Evolutionary conservation across 345 rosid genomes (phyloP).

Genomic region (Eutrema heterophyllum): DNA sequence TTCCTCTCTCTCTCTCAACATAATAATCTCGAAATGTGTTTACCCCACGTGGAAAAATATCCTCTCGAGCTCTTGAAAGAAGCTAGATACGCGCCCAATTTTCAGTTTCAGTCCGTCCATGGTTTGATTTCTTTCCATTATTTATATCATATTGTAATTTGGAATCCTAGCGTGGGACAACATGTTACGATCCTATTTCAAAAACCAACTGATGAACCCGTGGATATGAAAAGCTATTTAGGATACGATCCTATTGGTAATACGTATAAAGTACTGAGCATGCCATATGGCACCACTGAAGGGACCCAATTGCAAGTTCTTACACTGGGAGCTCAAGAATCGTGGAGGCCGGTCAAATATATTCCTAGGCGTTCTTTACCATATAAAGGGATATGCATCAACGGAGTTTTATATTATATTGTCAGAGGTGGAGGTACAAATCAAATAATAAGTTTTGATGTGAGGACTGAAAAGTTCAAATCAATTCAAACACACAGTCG

Average conservation of each 20-base stretch:
- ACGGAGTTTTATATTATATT: not conserved
- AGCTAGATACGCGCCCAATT: not conserved
- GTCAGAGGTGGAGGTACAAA: too few species aligned
- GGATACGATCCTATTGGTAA: conserved; percentile 1
- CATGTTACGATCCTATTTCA: not conserved
- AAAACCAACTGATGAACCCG: too few species aligned
- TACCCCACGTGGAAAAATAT: not conserved
- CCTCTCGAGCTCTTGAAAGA: not conserved
- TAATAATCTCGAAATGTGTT: not conserved
- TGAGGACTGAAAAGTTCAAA: not conserved
- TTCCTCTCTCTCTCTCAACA: not conserved
- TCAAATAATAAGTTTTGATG: not conserved
- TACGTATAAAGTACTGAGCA: conserved; percentile 5
- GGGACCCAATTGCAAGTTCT: not conserved
- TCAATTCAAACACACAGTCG: not conserved
- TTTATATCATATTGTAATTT: not conserved
- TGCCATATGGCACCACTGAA: not conserved
- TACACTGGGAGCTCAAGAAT: conserved; percentile 1
- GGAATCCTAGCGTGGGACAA: conserved; percentile 9
- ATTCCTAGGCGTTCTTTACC: not conserved
- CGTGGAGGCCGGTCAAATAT: not conserved
- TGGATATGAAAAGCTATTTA: too few species aligned
- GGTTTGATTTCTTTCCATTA: conserved; percentile 14
- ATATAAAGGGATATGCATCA: conserved; percentile 1
- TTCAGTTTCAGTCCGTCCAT: conserved; percentile 2